A percentile compares a stretch with the other conserved stretches of the same genome.
These are phyloP conservation scores for Mycocentrospora acerina DNA, from an alignment of 2,329 filamentous ascomycete genomes.

Conservation along the genomic window DNA sequence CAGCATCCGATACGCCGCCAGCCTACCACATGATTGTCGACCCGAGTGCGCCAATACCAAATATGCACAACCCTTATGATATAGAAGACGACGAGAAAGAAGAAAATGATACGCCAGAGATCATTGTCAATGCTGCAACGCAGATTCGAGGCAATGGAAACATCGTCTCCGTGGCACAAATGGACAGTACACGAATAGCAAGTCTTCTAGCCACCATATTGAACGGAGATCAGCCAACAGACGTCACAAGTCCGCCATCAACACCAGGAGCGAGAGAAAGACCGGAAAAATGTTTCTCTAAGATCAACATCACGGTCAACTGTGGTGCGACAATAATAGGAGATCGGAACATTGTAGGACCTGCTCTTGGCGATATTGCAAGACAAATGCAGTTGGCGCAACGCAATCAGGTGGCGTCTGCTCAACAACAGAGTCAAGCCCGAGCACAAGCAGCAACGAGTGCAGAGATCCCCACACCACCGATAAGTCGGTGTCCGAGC, in stretches of 20 bases:
- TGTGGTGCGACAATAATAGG: constrained; percentile 39
- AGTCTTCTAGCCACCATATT: constrained; percentile 26
- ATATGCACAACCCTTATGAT: constrained; percentile 22
- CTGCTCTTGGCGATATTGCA: constrained; percentile 36
- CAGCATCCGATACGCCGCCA: constrained; percentile 24
- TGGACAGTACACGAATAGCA: constrained; percentile 33
- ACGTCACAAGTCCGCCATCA: constrained; percentile 4
- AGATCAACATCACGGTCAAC: constrained; percentile 36
- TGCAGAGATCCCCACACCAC: constrained; percentile 20
- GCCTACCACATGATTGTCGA: constrained; percentile 34
- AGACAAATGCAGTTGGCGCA: constrained; percentile 35
- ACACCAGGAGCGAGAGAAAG: not conserved
- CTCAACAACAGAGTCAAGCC: constrained; percentile 10
- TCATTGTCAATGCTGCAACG: constrained; percentile 38
- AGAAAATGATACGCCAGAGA: constrained; percentile 27
- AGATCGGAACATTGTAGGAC: constrained; percentile 39
- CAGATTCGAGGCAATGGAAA: constrained; percentile 38
- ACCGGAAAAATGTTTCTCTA: constrained; percentile 12
- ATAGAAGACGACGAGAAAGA: constrained; percentile 17
- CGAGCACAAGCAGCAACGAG: constrained; percentile 13
- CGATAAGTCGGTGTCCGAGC: constrained; percentile 33
- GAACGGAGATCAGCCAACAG: constrained; percentile 11
- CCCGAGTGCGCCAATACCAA: constrained; percentile 18
- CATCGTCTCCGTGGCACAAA: constrained; percentile 35
- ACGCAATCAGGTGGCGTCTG: constrained; percentile 21